Evolutionary conservation across 1,284 basidiomycete species (phyloP), one percentile per base, ranked within the genome.

Genomic region (Naganishia sp.): DNA sequence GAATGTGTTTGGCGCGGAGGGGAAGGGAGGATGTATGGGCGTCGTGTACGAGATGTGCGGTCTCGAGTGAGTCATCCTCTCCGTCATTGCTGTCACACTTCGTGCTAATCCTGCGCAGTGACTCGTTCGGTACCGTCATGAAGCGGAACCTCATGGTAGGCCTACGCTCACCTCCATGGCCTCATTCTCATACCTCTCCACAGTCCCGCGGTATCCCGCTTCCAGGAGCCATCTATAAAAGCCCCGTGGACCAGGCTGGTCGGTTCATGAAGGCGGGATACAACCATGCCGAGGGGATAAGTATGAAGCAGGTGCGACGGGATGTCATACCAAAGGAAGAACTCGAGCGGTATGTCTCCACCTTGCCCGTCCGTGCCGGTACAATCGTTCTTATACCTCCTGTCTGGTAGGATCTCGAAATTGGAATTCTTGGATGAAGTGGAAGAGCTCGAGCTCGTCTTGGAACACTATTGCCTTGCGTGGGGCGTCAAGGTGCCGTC

Each of bases 11-110:
- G 51, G 58, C 1, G 51, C 67, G 15, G 43, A 49, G 0, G 67
- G 52, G 3, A 35, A n/a, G 3, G 58, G 65, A 18, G 65, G 65
- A n/a, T 73, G 69, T 31, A 71, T 73, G 2, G 79, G 77, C 4
- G 76, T 93, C 10, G 84, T 92, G 13, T 96, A 96, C 74, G 94
- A 96, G 76, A 95, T 95, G 88, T 93, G 91, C 72, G 87, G 87
- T 0, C 80, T 95, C 3, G 81, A 87, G 77, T 78, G 66, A 71
- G 77, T 72, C 21, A n/a, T 62, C 3, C 6, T 31, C 28, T 11
- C 5, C 28, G 28, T 28, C 10, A 13, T 39, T 39, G 35, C 2
- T 39, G 7, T 6, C 35, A 39, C 10, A 39, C 35, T 39, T 39
- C 13, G n/a, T 21, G 42, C 23, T 53, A 32, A 52, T 39, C 45